Percentiles rank a stretch among this genome's conserved stretches.
phyloP scores from a whole-genome alignment of 139 green algal species.

The Tetradesmus lagerheimii region DNA sequence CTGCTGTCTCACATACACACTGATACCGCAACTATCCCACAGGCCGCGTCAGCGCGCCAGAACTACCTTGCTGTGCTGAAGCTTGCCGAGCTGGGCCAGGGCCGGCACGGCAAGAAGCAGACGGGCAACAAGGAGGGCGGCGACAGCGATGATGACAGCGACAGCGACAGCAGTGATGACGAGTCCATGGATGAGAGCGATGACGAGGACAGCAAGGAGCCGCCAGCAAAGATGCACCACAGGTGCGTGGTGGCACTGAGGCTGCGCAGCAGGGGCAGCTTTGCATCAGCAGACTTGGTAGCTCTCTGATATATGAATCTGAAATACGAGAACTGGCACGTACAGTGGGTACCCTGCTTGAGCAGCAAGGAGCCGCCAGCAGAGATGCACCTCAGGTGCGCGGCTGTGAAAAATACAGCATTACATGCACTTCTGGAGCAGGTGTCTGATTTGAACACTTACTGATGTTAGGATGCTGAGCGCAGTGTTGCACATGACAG shows the following conservation, averaged over 20 bases:
- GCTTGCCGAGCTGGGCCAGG: conserved; percentile 78
- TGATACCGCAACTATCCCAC: too few relatives aligned
- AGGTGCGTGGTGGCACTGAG: too few relatives aligned
- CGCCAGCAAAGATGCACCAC: conserved; percentile 67
- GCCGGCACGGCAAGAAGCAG: conserved; percentile 71
- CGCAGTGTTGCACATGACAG: too few relatives aligned
- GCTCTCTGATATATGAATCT: too few relatives aligned
- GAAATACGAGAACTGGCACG: too few relatives aligned
- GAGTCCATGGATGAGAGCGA: conserved; percentile 60
- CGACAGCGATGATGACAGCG: conserved; percentile 30
- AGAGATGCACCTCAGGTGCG: conserved; percentile 66
- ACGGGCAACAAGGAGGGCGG: conserved; percentile 52
- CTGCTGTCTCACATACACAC: not conserved
- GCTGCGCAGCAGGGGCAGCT: too few relatives aligned
- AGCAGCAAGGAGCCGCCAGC: conserved; percentile 71
- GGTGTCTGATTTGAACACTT: too few relatives aligned
- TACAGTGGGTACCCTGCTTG: too few relatives aligned
- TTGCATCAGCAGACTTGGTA: too few relatives aligned
- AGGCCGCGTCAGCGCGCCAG: conserved; percentile 70
- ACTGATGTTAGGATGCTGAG: too few relatives aligned
- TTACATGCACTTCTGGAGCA: too few relatives aligned
- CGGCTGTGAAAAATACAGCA: too few relatives aligned
- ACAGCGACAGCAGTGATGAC: conserved; percentile 24
- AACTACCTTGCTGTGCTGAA: conserved; percentile 87
- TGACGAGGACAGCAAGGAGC: conserved; percentile 72